Evolutionary conservation across 78 protist genomes (phyloP), one percentile per base, ranked within the genome.

Genomic region (Planoprotostelium fungivorum): DNA sequence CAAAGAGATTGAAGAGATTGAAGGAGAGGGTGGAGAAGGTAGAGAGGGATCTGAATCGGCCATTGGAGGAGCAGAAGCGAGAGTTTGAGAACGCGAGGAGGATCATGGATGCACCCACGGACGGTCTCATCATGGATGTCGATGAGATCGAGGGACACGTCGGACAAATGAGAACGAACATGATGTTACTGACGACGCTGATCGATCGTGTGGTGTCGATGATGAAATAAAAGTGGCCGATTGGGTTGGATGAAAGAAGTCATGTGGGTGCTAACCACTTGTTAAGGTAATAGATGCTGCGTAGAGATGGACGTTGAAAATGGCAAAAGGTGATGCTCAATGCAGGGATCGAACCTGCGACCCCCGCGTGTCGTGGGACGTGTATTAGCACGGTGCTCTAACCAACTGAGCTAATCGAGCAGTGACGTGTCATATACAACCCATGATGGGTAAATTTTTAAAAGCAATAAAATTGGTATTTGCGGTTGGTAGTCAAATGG

Each of bases 261-360:
- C n/a, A n/a, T n/a, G n/a, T n/a, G n/a, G n/a, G n/a, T n/a, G n/a
- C n/a, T n/a, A n/a, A n/a, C n/a, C n/a, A n/a, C n/a, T n/a, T n/a
- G n/a, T n/a, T n/a, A n/a, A n/a, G n/a, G n/a, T n/a, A n/a, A n/a
- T n/a, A n/a, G n/a, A n/a, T n/a, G n/a, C n/a, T n/a, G n/a, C n/a
- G n/a, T n/a, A n/a, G n/a, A n/a, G n/a, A n/a, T n/a, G n/a, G n/a
- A n/a, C n/a, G n/a, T n/a, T n/a, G n/a, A n/a, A n/a, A n/a, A n/a
- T n/a, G n/a, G n/a, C 73, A 51, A 51, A 51, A 51, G 73, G 73
- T 51, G 73, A 25, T 91, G 94, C 94, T 91, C 94, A 89, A 88
- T 90, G 96, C 97, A 95, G 97, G 97, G 97, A 91, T 95, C 97
- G 97, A 95, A 95, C 97, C 97, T 95, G 97, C 95, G 97, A 95